These are phyloP conservation scores for Termitomyces sp. DNA, from an alignment of 768 basidiomycete species.

Conservation along the genomic window DNA sequence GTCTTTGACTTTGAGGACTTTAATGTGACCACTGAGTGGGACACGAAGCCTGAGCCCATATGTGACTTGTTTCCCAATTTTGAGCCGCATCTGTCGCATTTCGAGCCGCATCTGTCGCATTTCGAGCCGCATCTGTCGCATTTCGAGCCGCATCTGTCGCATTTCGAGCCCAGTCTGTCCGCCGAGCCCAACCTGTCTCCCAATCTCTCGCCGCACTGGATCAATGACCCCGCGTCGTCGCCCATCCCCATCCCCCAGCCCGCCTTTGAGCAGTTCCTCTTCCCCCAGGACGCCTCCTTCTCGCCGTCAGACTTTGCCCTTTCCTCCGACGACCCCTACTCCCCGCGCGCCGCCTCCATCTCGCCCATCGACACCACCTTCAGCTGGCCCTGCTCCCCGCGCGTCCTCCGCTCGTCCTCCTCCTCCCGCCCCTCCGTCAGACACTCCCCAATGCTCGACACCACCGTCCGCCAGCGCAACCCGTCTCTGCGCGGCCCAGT, in stretches of 20 bases:
- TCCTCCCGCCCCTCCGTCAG: constrained; percentile 37
- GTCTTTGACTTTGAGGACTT: constrained; percentile 35
- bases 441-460: constrained; percentile 45
- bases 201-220: constrained; percentile 56
- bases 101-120: too few relatives aligned
- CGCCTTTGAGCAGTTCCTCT: constrained; percentile 45
- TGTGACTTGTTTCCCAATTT: constrained; percentile 19
- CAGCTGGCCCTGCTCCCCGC: constrained; percentile 65
- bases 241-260: constrained; percentile 64
- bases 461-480: constrained; percentile 37
- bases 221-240: constrained; percentile 61
- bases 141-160: too few relatives aligned
- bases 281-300: constrained; percentile 48
- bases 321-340: constrained; percentile 39
- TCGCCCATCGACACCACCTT: constrained; percentile 61
- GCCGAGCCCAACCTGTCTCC: constrained; percentile 20
- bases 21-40: constrained; percentile 31
- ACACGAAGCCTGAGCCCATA: constrained; percentile 39
- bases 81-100: too few relatives aligned
- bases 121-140: too few relatives aligned
- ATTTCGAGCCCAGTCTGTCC: too few relatives aligned
- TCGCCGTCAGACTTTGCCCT: constrained; percentile 51
- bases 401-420: constrained; percentile 42
- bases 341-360: constrained; percentile 46
- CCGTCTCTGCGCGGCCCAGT: constrained; percentile 45